These are phyloP conservation scores for Yamadazyma spencermartinsiae DNA, from an alignment of 1,139 yeast genomes.

Conservation along the genomic window DNA sequence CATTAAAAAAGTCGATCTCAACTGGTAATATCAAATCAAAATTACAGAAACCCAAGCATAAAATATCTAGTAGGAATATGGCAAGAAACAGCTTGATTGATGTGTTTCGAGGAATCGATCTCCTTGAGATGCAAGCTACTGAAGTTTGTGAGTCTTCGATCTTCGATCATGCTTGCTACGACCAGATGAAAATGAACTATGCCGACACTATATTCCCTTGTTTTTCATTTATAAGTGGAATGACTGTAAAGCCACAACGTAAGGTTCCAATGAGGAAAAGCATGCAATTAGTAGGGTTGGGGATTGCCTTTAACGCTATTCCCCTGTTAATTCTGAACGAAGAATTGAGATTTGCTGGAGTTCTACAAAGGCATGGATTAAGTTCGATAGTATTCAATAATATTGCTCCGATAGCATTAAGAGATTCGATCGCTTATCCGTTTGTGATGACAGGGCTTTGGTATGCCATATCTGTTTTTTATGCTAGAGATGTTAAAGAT, in stretches of 20 bases:
- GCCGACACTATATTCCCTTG: conserved; percentile 7
- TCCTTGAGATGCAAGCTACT: conserved; percentile 6
- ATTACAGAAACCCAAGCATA: no score
- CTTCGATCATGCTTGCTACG: conserved; percentile 4
- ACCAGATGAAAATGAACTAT: conserved; percentile 5
- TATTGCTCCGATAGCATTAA: background rate
- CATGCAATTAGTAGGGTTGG: conserved; percentile 6
- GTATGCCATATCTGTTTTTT: conserved; percentile 3
- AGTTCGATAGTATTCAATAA: conserved; percentile 5
- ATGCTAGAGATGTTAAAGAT: background rate
- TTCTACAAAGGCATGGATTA: conserved; percentile 6
- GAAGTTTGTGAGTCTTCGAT: conserved; percentile 3
- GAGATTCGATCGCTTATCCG: conserved; percentile 5
- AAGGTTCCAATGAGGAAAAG: background rate
- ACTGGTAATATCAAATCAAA: background rate
- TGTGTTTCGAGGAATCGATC: conserved; percentile 5
- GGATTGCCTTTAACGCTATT: conserved; percentile 4
- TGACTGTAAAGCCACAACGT: conserved; percentile 3
- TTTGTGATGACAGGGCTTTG: conserved; percentile 3
- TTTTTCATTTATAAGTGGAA: conserved; percentile 7
- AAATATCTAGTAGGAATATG: conserved; percentile 1
- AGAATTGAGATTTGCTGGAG: conserved; percentile 5
- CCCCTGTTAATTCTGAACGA: conserved; percentile 2
- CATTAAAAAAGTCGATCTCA: no score
- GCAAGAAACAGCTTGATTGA: conserved; percentile 4